phyloP scores from a whole-genome alignment of 2,329 filamentous ascomycete genomes.

The Byssothecium circinans region DNA sequence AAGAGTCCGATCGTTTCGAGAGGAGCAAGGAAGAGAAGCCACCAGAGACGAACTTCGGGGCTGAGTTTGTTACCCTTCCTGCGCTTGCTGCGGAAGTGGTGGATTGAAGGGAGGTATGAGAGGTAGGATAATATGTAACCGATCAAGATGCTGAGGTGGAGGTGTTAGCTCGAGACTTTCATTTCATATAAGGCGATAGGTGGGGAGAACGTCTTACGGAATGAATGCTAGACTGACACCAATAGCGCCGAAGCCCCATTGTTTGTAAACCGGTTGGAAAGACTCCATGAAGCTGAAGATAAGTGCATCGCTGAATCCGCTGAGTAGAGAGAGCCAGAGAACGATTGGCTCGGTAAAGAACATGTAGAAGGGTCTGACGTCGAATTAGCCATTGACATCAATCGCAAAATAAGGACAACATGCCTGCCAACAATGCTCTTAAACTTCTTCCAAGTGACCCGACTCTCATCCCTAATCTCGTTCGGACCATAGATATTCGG shows the following conservation, averaged over 20 bases:
- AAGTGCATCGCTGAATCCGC: slow-evolving; percentile 71
- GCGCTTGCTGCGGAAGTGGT: slow-evolving; percentile 49
- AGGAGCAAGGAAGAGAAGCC: slow-evolving; percentile 64
- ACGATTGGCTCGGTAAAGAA: slow-evolving; percentile 75
- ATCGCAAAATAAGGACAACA: background rate
- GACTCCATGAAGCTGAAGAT: slow-evolving; percentile 78
- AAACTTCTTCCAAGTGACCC: slow-evolving; percentile 48
- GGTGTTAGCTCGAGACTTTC: background rate
- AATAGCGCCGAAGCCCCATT: slow-evolving; percentile 64
- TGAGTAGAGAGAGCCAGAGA: slow-evolving; percentile 68
- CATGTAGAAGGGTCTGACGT: slow-evolving; percentile 67
- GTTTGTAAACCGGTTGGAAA: slow-evolving; percentile 65
- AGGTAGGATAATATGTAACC: slow-evolving; percentile 67
- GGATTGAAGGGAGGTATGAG: slow-evolving; percentile 61
- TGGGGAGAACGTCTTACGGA: slow-evolving; percentile 39
- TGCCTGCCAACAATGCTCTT: slow-evolving; percentile 50
- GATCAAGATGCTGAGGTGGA: slow-evolving; percentile 53
- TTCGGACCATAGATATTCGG: slow-evolving; percentile 70
- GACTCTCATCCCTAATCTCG: slow-evolving; percentile 53
- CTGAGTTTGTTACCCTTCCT: slow-evolving; percentile 46
- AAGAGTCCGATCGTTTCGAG: slow-evolving; percentile 68
- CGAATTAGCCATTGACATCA: background rate
- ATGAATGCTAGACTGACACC: slow-evolving; percentile 64
- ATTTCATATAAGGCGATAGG: no score
- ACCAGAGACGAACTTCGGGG: slow-evolving; percentile 64